phyloP scores from a whole-genome alignment of 331 rosid genomes.

The Cydonia oblonga region DNA sequence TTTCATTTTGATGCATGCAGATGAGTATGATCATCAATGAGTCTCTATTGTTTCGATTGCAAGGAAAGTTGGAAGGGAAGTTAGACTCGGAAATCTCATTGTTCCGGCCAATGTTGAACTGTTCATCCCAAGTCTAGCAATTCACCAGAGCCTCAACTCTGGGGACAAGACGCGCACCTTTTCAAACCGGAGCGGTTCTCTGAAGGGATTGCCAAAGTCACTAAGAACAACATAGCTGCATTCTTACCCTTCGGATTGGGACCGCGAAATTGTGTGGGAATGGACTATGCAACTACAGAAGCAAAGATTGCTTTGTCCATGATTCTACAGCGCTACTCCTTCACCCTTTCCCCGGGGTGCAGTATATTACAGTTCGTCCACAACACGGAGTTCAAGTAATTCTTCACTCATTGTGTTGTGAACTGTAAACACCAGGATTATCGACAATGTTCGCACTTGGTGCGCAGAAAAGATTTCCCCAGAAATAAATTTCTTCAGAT shows the following conservation, averaged over 20 bases:
- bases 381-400: constrained; percentile 3
- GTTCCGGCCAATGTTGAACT: not conserved
- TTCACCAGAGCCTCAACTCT: not conserved
- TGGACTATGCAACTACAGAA: not conserved
- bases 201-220: constrained; percentile 2
- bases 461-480: too few species aligned
- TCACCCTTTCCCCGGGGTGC: not conserved
- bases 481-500: too few species aligned
- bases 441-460: too few species aligned
- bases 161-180: constrained; percentile 11
- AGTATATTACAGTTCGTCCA: not conserved
- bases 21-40: constrained; percentile 1
- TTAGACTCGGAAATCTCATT: not conserved
- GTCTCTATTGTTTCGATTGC: not conserved
- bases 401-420: not conserved
- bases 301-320: constrained; percentile 15
- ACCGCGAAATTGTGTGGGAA: constrained; percentile 10
- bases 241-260: constrained; percentile 6
- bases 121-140: not conserved
- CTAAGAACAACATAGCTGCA: not conserved
- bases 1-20: not conserved
- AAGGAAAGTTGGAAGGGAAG: not conserved
- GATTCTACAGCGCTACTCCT: constrained; percentile 6
- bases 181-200: constrained; percentile 9
- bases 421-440: not conserved